Conservation (phyloP, 2,329 filamentous ascomycete genomes). For the Botryotinia narcissicola region DNA sequence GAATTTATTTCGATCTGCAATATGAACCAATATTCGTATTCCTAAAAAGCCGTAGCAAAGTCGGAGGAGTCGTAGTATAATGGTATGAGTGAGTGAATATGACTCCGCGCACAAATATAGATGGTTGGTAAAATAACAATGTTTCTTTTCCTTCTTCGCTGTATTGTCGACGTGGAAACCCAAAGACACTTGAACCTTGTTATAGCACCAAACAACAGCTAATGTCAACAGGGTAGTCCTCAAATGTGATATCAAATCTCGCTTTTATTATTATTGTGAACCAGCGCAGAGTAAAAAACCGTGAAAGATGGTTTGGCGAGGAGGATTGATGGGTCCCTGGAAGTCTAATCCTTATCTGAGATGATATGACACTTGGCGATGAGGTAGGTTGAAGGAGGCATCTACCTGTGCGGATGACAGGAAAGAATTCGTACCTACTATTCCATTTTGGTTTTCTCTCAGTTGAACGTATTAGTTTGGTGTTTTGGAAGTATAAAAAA, state of each 20-base stretch:
- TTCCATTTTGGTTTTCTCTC: background rate
- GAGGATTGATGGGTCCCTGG: constrained; percentile 5
- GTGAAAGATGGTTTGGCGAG: constrained; percentile 14
- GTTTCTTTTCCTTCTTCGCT: background rate
- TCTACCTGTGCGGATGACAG: background rate
- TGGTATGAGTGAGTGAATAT: background rate
- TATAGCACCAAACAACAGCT: background rate
- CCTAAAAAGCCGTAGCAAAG: background rate
- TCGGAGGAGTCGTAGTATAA: background rate
- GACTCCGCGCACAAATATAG: constrained; percentile 2
- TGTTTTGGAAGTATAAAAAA: background rate
- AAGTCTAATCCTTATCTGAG: constrained; percentile 4
- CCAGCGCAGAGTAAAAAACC: constrained; percentile 2
- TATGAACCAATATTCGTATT: constrained; percentile 13
- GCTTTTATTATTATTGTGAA: constrained; percentile 12
- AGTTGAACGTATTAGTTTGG: background rate
- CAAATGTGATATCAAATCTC: background rate
- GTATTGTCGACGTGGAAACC: constrained; percentile 15
- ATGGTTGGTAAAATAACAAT: background rate
- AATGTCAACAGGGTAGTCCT: background rate
- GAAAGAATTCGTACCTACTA: background rate
- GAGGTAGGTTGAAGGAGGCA: background rate
- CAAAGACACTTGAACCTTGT: constrained; percentile 12
- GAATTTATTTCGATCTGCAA: constrained; percentile 6
- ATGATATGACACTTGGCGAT: constrained; percentile 1